A percentile compares a stretch with the other conserved stretches of the same genome.
These are phyloP conservation scores for Phytophthora uliginosa DNA, from an alignment of 352 stramenopile species.

Conservation along the genomic window DNA sequence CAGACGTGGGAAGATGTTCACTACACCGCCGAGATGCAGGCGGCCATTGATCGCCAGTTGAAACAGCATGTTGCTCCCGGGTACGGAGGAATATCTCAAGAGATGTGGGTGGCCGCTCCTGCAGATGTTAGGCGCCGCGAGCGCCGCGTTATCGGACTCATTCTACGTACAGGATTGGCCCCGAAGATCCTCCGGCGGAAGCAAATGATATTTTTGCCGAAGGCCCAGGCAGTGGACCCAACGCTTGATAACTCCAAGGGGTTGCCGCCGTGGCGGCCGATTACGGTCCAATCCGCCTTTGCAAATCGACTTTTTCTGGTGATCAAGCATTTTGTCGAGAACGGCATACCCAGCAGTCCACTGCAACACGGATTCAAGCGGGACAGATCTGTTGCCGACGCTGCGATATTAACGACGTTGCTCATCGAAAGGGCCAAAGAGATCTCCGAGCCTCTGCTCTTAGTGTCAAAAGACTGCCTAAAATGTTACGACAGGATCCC, in stretches of 20 bases:
- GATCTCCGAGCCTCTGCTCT: not conserved
- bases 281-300: not conserved
- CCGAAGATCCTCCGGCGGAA: no score
- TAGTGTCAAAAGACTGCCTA: not conserved
- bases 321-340: not conserved
- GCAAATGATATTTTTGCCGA: no score
- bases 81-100: not conserved
- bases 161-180: no score
- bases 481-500: constrained; percentile 11
- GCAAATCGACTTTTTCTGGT: not conserved
- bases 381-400: not conserved
- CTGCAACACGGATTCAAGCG: not conserved
- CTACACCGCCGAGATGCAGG: not conserved
- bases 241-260: no score
- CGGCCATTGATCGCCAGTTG: not conserved
- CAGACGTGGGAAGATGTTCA: not conserved
- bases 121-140: no score
- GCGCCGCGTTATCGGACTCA: no score
- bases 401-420: not conserved
- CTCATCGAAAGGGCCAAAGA: not conserved
- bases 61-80: not conserved
- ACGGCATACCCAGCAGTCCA: not conserved
- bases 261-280: no score
- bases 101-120: not conserved
- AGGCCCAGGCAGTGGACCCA: no score